Conservation (phyloP, 768 basidiomycete species). For the Rubroboletus pulcherrimus region DNA sequence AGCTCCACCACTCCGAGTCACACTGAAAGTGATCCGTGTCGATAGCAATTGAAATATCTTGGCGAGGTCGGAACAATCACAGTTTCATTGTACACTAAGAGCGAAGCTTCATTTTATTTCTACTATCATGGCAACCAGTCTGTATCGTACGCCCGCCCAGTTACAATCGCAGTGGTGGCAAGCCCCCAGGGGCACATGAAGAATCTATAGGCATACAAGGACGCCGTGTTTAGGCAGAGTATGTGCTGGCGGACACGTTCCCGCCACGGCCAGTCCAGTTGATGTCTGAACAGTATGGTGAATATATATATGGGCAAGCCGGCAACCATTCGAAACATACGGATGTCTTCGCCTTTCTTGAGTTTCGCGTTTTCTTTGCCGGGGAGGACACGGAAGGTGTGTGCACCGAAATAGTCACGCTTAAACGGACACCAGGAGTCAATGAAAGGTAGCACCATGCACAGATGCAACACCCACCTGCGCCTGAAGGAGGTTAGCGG, state of each 20-base stretch:
- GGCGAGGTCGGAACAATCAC: neutral
- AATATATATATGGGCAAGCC: neutral
- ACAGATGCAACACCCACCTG: constrained; percentile 49
- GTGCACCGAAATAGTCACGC: constrained; percentile 99
- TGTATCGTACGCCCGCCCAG: constrained; percentile 12
- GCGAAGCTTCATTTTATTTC: constrained; percentile 9
- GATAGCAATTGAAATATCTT: neutral
- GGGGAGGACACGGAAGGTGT: constrained; percentile 93
- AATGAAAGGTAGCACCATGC: neutral
- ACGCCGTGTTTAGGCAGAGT: constrained; percentile 52
- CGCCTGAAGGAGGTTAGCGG: constrained; percentile 92
- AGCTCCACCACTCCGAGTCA: neutral
- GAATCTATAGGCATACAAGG: constrained; percentile 18
- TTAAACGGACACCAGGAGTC: constrained; percentile 25
- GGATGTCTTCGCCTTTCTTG: constrained; percentile 80
- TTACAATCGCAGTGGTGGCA: constrained; percentile 11
- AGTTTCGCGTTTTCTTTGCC: constrained; percentile 87
- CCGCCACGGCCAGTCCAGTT: constrained; percentile 99
- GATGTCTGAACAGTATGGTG: constrained; percentile 54
- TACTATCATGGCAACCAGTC: constrained; percentile 9
- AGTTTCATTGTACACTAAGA: neutral
- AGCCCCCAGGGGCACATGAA: neutral
- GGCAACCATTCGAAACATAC: constrained; percentile 45
- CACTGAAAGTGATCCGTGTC: neutral
- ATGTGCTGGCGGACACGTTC: constrained; percentile 86